Evolutionary conservation across 2,329 filamentous ascomycete species (phyloP), one percentile per base, ranked within the genome.

Genomic region (Penicillium psychrosexuale): DNA sequence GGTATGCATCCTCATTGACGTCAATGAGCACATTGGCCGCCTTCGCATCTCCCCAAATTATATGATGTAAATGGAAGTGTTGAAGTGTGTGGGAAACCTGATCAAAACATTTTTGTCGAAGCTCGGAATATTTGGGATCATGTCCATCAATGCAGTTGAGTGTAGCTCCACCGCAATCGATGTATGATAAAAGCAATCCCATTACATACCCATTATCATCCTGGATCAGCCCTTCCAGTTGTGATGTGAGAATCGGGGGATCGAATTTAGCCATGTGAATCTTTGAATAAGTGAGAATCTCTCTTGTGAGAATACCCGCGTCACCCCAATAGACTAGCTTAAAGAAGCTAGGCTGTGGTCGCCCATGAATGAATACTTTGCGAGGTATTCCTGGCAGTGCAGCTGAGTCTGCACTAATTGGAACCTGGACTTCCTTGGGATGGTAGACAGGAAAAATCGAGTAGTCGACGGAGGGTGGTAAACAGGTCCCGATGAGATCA

Each of bases 41-140:
- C 55, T 68, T 68, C 38, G 60, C 63, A 58, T 70, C 67, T 31
- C 67, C 68, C 65, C 63, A 66, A 30, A 67, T 53, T n/a, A 66
- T 61, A 30, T 37, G 22, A 4, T 39, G 4, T 19, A 13, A 8
- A 38, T 51, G 28, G 0, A 51, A 27, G 0, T 43, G 13, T 13
- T 42, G 3, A 3, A 55, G 22, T 39, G 46, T 51, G 27, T 53
- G 47, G 12, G 56, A 42, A 33, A 59, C 47, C 40, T 61, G 55
- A 43, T 51, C 36, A 7, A 39, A 22, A 55, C 55, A 63, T 53
- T 57, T 58, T 28, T 50, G 24, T 30, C 47, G 28, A 19, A 52
- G 24, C 8, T 42, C 43, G 31, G 47, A 55, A 59, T 37, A 22
- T 47, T 36, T 51, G 27, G 54, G 50, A 51, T 51, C 33, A 46